Percentiles rank a stretch among this genome's conserved stretches.
These are phyloP conservation scores for Rhizoclosmatium globosum DNA, from an alignment of 192 early-diverging fungal species.

Conservation along the genomic window DNA sequence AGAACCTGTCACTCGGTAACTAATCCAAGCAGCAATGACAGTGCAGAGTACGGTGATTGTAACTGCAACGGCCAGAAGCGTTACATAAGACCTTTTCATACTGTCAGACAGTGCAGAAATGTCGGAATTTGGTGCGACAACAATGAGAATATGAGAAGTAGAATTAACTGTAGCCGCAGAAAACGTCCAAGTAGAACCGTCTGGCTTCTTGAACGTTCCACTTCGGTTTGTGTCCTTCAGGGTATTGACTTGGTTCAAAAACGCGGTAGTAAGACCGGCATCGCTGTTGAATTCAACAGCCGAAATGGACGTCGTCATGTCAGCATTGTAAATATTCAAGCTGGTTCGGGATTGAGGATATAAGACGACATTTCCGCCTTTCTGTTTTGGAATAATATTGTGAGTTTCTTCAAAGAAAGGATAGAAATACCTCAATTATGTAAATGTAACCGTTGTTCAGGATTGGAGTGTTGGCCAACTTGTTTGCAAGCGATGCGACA, in stretches of 20 bases:
- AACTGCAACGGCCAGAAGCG: background rate
- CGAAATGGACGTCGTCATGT: too few species aligned
- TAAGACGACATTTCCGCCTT: too few species aligned
- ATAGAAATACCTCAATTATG: too few species aligned
- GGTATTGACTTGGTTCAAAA: background rate
- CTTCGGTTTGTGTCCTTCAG: background rate
- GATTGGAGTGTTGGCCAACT: too few species aligned
- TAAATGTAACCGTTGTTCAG: too few species aligned
- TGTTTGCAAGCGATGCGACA: too few species aligned
- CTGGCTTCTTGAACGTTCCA: background rate
- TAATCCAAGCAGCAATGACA: background rate
- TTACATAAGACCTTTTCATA: background rate
- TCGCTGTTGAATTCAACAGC: constrained; percentile 28
- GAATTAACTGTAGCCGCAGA: constrained; percentile 19
- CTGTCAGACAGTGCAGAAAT: constrained; percentile 18
- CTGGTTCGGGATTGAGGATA: too few species aligned
- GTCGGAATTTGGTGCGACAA: constrained; percentile 33
- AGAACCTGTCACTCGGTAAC: constrained; percentile 9
- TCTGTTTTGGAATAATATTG: too few species aligned
- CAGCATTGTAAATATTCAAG: too few species aligned
- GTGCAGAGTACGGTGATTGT: background rate
- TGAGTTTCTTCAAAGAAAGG: too few species aligned
- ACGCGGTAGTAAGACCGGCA: constrained; percentile 3
- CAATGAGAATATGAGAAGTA: constrained; percentile 21
- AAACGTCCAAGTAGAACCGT: constrained; percentile 21